A percentile compares a stretch with the other conserved stretches of the same genome.
phyloP scores from a whole-genome alignment of 2,329 filamentous ascomycete species.

The Neofusicoccum cordaticola region DNA sequence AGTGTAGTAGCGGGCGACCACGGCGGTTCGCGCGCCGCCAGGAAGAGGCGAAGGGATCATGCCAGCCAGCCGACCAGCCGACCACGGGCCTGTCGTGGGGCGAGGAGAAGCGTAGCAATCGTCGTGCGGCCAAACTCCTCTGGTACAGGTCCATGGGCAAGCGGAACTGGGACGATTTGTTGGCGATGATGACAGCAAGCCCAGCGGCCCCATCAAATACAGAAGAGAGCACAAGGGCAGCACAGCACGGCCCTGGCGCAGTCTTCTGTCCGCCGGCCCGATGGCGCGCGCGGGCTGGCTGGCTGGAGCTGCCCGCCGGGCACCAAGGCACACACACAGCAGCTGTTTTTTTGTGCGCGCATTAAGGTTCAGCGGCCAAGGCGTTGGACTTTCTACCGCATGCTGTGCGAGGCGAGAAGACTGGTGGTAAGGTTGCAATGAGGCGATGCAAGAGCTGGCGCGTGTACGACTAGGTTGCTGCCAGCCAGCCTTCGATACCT shows the following conservation, averaged over 20 bases:
- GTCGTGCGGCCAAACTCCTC: background rate
- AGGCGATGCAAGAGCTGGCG: background rate
- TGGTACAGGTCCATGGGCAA: too few species aligned
- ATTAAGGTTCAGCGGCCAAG: slow-evolving; percentile 2
- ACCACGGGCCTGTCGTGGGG: background rate
- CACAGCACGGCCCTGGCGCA: too few species aligned
- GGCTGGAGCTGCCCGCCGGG: too few species aligned
- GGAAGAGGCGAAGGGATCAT: background rate
- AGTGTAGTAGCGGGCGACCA: background rate
- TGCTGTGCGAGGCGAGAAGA: background rate
- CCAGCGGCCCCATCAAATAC: too few species aligned
- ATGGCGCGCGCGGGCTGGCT: too few species aligned
- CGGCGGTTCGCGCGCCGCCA: background rate
- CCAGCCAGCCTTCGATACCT: too few species aligned
- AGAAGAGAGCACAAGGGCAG: too few species aligned
- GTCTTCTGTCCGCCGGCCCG: too few species aligned
- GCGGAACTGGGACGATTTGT: too few species aligned
- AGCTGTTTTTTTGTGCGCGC: slow-evolving; percentile 1
- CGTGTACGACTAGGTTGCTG: background rate
- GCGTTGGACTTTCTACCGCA: background rate
- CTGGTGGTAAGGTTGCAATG: background rate
- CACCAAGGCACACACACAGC: too few species aligned
- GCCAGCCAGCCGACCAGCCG: background rate
- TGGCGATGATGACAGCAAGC: too few species aligned
- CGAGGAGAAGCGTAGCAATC: background rate